phyloP scores from a whole-genome alignment of 1,139 yeast genomes.

The Hyphopichia khmerensis region DNA sequence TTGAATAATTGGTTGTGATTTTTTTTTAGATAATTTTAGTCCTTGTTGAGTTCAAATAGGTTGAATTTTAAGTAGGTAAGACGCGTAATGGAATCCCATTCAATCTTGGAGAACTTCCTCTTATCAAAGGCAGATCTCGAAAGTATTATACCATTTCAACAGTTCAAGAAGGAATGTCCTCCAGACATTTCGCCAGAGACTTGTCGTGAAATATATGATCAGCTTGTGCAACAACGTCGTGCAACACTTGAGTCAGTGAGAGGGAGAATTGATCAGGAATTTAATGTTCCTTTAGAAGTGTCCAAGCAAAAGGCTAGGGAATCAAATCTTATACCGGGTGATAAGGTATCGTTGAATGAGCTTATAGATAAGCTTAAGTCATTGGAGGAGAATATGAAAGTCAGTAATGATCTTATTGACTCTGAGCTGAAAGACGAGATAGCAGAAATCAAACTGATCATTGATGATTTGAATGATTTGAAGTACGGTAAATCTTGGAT shows the following conservation, averaged over 20 bases:
- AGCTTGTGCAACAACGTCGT: slow-evolving; percentile 20
- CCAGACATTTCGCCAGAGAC: slow-evolving; percentile 10
- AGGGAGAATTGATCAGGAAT: slow-evolving; percentile 16
- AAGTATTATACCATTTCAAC: not conserved
- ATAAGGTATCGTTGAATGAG: slow-evolving; percentile 11
- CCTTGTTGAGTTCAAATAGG: no score
- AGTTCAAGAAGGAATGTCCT: slow-evolving; percentile 13
- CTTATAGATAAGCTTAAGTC: slow-evolving; percentile 13
- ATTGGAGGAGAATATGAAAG: slow-evolving; percentile 9
- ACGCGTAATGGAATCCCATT: slow-evolving; percentile 4
- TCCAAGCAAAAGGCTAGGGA: not conserved
- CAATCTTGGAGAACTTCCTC: slow-evolving; percentile 11
- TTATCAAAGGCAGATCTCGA: slow-evolving; percentile 8
- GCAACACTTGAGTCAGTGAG: slow-evolving; percentile 10
- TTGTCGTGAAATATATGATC: slow-evolving; percentile 16
- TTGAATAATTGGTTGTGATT: no score
- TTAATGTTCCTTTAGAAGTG: slow-evolving; percentile 22
- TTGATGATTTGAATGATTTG: slow-evolving; percentile 18
- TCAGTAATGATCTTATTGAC: slow-evolving; percentile 13
- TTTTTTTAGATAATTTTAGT: no score
- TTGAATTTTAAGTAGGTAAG: not conserved
- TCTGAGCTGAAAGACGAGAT: slow-evolving; percentile 14
- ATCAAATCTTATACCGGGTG: not conserved
- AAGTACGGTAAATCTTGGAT: slow-evolving; percentile 18
- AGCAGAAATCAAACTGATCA: slow-evolving; percentile 14